Base-by-base conservation (phyloP, 352 stramenopile species). In the Globisporangium apiculatum region DNA sequence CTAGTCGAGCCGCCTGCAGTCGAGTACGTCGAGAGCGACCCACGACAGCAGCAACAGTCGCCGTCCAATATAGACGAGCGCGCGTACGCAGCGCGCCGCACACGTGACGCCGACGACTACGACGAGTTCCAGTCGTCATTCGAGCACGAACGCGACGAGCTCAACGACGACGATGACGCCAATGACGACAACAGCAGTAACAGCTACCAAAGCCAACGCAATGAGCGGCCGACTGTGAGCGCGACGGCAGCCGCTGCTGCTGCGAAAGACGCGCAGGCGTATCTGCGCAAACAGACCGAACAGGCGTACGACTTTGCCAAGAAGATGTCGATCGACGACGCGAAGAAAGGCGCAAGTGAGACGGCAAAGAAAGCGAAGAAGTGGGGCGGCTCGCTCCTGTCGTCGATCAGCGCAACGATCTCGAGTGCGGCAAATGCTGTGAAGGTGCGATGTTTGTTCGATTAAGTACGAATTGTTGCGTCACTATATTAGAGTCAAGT, bases 351-450 rank as follows among this genome's bases (percentile, higher is more conserved):
- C 5, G 84, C 82, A 4, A 73, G 76, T 0, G 84, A 92, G 61
- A 92, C 83, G 5, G 84, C 84, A n/a, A 89, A 92, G 66, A 94
- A 94, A 45, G 84, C 84, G 2, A 92, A 92, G 55, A 94, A 92
- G 45, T 94, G 82, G 84, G 84, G 84, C 24, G 82, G 79, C 0
- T 91, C 82, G 46, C 71, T 94, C 51, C 66, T 94, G 10, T 91
- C 78, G 14, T 87, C 82, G 4, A 86, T 91, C 46, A 90, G 79
- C 35, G 80, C 80, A 31, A 80, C 77, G 43, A 88, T 94, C 60
- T 82, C 80, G 24, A 91, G 55, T 50, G 80, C 82, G 14, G 63
- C 75, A 1, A 83, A 72, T 24, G 69, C 77, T 3, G 65, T 73
- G 10, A 90, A 90, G 76, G 79, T 87, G 41, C 1, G 52, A 36